Evolutionary conservation across 164 flowering plant genomes (phyloP), one percentile per base, ranked within the genome.

Genomic region (Vitis cinerea): DNA sequence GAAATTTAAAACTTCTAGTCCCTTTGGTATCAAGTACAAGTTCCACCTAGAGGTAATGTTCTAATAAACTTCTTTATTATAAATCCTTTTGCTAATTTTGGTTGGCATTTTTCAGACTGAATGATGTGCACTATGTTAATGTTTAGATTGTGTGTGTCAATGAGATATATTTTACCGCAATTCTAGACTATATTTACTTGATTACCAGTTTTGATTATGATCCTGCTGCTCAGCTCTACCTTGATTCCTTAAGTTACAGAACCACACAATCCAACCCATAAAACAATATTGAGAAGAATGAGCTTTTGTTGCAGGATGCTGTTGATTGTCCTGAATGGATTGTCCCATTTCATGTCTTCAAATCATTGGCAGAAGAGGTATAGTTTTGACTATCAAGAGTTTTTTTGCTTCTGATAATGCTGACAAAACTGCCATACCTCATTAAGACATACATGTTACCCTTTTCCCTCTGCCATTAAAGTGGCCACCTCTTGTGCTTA

Each of bases 271-370:
- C 44, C 44, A 4, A 37, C 44, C 27, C 27, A 23, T 37, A 6
- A 6, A 37, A 6, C 4, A 37, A 37, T 6, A 37, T 3, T 37
- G 7, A 37, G 44, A 37, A 37, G 44, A 37, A 3, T 4, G 44
- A 37, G 7, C 44, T 37, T 37, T 37, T 6, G 44, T 6, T 37
- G 44, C 44, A 95, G 99, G 99, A 95, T 89, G 99, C 97, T 50
- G 98, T 95, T 71, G 97, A 95, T 80, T 95, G 97, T 79, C 99
- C 98, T 23, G 99, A 95, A 77, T 93, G 99, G 97, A 84, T 95
- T 76, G 99, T 95, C 50, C 97, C 98, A 48, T 90, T 95, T 47
- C 81, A 83, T 62, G 76, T 95, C 55, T 95, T 95, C 87, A 93
- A 91, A 73, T 72, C 85, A 23, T 72, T 95, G 77, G 99, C 98